Evolutionary conservation across 192 early-diverging fungal genomes (phyloP).

Genomic region (Dissophora globulifera): DNA sequence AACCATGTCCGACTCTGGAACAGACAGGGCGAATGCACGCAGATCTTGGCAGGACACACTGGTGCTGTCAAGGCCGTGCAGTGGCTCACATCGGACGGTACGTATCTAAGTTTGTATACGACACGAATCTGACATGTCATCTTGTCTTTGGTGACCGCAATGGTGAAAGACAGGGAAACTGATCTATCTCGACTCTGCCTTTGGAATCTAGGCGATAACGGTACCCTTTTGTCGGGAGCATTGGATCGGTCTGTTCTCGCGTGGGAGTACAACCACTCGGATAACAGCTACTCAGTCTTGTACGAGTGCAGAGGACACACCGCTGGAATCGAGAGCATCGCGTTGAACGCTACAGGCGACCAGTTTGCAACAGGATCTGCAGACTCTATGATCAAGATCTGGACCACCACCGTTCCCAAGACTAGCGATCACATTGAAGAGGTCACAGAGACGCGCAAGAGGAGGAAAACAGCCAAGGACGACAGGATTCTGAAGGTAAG

Average conservation of each 20-base stretch:
- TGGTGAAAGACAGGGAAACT: no score
- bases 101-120: no score
- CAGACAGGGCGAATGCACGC: slow-evolving; percentile 72
- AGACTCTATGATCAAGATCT: slow-evolving; percentile 84
- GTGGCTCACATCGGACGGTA: slow-evolving; percentile 69
- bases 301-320: slow-evolving; percentile 86
- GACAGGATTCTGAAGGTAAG: slow-evolving; percentile 54
- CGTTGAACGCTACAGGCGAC: slow-evolving; percentile 62
- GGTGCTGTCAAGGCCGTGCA: slow-evolving; percentile 83
- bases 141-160: no score
- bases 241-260: slow-evolving; percentile 76
- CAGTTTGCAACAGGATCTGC: slow-evolving; percentile 79
- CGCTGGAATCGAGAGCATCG: slow-evolving; percentile 80
- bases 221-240: slow-evolving; percentile 64
- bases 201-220: slow-evolving; percentile 53
- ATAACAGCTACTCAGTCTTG: slow-evolving; percentile 59
- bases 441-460: slow-evolving; percentile 57
- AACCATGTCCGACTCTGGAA: slow-evolving; percentile 87
- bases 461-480: slow-evolving; percentile 61
- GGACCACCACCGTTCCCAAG: slow-evolving; percentile 63
- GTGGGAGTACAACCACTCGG: slow-evolving; percentile 64
- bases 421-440: slow-evolving; percentile 47
- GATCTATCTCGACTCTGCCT: neutral
- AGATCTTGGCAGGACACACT: slow-evolving; percentile 73
- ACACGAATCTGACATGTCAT: no score